These are phyloP conservation scores for Talaromyces sp. DNA, from an alignment of 2,329 filamentous ascomycete genomes.

Conservation along the genomic window DNA sequence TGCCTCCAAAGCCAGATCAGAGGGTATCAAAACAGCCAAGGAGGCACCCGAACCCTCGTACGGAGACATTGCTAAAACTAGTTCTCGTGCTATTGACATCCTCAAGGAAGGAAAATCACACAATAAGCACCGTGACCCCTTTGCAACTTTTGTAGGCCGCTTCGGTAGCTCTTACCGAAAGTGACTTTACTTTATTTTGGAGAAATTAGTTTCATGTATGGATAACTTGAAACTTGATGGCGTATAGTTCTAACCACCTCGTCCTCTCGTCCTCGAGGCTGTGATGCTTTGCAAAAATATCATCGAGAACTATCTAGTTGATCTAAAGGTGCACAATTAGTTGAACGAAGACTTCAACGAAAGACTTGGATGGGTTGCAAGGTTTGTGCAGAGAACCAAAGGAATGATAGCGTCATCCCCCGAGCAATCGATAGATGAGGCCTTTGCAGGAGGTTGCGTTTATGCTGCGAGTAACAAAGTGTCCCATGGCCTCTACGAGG, in stretches of 20 bases:
- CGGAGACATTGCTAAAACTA: neutral
- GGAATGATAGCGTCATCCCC: conserved; percentile 8
- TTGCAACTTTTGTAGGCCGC: neutral
- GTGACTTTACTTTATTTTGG: neutral
- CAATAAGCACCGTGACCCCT: neutral
- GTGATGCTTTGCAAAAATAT: conserved; percentile 12
- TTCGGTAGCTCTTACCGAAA: neutral
- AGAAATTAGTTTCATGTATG: conserved; percentile 10
- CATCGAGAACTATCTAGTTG: conserved; percentile 15
- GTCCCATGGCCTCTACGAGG: neutral
- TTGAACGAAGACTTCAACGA: neutral
- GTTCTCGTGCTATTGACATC: neutral
- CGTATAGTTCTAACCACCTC: conserved; percentile 10
- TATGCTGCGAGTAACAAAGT: conserved; percentile 14
- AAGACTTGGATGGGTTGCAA: neutral
- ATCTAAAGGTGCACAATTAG: conserved; percentile 7
- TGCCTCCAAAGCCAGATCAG: conserved; percentile 4
- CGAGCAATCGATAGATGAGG: conserved; percentile 6
- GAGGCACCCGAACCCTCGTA: neutral
- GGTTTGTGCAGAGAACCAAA: conserved; percentile 9
- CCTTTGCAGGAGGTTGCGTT: conserved; percentile 15
- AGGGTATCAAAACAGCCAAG: neutral
- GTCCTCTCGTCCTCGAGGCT: conserved; percentile 10
- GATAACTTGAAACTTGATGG: conserved; percentile 4
- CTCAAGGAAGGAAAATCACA: neutral